These are phyloP conservation scores for Zoysia matrella DNA, from an alignment of 202 grass and related monocot species.

Conservation along the genomic window DNA sequence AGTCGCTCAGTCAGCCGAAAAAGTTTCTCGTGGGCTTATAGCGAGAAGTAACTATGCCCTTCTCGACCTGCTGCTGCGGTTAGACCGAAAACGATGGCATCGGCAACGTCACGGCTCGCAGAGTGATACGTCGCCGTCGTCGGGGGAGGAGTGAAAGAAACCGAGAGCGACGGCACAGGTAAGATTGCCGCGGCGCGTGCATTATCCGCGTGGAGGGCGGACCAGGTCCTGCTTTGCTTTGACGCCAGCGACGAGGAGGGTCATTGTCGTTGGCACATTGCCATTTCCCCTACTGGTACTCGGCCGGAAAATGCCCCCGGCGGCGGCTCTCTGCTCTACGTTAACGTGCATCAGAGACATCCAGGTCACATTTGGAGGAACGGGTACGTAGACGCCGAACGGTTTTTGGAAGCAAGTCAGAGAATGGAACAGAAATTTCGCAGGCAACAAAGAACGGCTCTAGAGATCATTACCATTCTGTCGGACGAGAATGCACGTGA, in stretches of 20 bases:
- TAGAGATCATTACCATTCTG: no score
- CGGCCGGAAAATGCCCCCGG: background rate
- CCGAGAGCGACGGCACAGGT: background rate
- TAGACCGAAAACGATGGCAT: background rate
- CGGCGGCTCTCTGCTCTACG: background rate
- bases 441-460: no score
- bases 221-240: background rate
- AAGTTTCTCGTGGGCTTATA: no score
- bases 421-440: no score
- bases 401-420: no score
- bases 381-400: no score
- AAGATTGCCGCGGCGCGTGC: background rate
- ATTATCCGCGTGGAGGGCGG: background rate
- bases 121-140: background rate
- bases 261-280: background rate
- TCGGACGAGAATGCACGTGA: no score
- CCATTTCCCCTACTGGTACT: background rate
- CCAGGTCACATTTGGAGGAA: no score
- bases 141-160: background rate
- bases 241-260: background rate
- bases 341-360: no score
- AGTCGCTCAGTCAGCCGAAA: background rate
- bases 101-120: background rate
- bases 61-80: background rate
- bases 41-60: no score